Percentiles rank a stretch among this genome's conserved stretches.
These are phyloP conservation scores for Hericium rajendrae DNA, from an alignment of 768 basidiomycete genomes.

Conservation along the genomic window DNA sequence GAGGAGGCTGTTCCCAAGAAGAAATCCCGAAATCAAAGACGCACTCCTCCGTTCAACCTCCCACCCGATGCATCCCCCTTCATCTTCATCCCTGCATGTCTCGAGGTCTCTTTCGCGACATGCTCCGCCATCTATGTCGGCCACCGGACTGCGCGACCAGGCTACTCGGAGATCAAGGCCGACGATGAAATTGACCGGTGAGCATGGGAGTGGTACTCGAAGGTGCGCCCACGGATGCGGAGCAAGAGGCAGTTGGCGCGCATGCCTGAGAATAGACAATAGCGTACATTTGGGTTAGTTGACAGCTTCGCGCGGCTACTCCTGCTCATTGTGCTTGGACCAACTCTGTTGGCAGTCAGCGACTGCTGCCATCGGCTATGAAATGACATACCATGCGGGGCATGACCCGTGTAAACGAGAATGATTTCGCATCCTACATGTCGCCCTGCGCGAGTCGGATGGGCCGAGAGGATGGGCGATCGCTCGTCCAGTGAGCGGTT, in stretches of 20 bases:
- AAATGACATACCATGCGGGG: not conserved
- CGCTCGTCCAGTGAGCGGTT: no score
- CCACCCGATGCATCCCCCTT: slow-evolving; percentile 84
- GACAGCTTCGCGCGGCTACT: no score
- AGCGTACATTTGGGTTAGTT: not conserved
- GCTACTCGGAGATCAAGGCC: slow-evolving; percentile 95
- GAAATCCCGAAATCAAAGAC: slow-evolving; percentile 4
- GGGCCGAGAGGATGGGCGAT: not conserved
- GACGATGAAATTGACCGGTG: slow-evolving; percentile 88
- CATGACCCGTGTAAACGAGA: not conserved
- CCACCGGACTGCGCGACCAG: slow-evolving; percentile 93
- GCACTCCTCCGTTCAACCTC: slow-evolving; percentile 55
- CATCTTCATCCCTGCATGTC: slow-evolving; percentile 88
- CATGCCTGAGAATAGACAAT: slow-evolving; percentile 13
- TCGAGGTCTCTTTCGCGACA: slow-evolving; percentile 77
- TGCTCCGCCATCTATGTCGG: slow-evolving; percentile 91
- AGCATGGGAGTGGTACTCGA: slow-evolving; percentile 94
- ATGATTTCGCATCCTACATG: not conserved
- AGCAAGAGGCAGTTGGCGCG: slow-evolving; percentile 15
- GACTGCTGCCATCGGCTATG: no score
- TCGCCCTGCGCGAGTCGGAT: not conserved
- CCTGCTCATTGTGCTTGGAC: no score
- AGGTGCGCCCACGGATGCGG: slow-evolving; percentile 50
- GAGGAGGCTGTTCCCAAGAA: not conserved
- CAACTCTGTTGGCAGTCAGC: no score